phyloP scores from a whole-genome alignment of 2,329 filamentous ascomycete species.

The Conoideocrella luteorostrata region DNA sequence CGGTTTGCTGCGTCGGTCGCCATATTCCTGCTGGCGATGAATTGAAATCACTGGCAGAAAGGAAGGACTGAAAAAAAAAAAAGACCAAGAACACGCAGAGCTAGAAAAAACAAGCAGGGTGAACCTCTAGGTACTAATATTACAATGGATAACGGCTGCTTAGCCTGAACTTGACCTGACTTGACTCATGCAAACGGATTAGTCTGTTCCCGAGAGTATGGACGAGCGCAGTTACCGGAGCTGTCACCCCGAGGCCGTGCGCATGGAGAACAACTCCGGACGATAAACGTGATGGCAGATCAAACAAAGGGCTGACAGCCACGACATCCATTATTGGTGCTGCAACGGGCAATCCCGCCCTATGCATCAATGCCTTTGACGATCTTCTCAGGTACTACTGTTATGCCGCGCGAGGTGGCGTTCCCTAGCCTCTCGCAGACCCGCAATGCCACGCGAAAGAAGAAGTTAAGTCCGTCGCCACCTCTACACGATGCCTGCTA shows the following conservation, averaged over 20 bases:
- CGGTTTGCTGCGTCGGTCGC: not conserved
- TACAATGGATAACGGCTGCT: not conserved
- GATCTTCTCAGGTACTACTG: not conserved
- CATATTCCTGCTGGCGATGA: not conserved
- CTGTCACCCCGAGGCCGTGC: not conserved
- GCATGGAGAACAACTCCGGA: not conserved
- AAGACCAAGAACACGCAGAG: not conserved
- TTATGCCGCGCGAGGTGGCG: not conserved
- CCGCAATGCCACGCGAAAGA: not conserved
- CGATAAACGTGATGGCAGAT: not conserved
- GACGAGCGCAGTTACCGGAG: not conserved
- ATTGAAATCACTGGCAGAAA: not conserved
- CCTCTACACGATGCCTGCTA: not conserved
- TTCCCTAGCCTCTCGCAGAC: not conserved
- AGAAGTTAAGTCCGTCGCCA: not conserved
- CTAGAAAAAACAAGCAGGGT: not conserved
- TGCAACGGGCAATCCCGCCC: not conserved
- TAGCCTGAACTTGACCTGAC: not conserved
- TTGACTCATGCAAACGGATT: no score
- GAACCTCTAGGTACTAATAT: not conserved
- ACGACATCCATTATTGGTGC: not conserved
- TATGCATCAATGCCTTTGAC: not conserved
- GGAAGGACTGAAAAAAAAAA: not conserved
- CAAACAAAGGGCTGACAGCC: not conserved
- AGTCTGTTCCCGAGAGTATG: not conserved